A percentile compares a stretch with the other conserved stretches of the same genome.
Evolutionary conservation across 1,139 yeast species (phyloP).

Genomic region (Diutina mesorugosa): DNA sequence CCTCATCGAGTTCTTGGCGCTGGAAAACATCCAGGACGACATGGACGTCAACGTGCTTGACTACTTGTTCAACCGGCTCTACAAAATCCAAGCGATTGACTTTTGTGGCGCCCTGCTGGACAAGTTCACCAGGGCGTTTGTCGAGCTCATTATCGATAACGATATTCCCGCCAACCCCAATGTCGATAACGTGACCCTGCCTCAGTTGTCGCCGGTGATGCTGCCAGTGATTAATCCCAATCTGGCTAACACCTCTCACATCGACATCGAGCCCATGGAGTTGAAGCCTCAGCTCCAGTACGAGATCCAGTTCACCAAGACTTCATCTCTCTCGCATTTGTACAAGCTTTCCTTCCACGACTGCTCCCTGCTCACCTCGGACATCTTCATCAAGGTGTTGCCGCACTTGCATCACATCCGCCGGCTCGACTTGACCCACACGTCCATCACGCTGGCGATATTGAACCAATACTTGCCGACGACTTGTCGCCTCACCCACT

Average conservation of each 20-base stretch:
- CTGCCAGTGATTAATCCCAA: background rate
- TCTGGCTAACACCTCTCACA: constrained; percentile 4
- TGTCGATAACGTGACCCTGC: constrained; percentile 5
- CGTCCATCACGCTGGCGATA: constrained; percentile 52
- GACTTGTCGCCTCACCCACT: constrained; percentile 53
- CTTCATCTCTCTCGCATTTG: constrained; percentile 12
- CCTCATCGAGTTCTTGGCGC: constrained; percentile 64
- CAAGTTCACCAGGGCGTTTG: constrained; percentile 52
- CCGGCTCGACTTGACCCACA: constrained; percentile 72
- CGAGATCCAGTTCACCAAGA: background rate
- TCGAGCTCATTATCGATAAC: constrained; percentile 15
- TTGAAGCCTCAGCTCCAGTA: background rate
- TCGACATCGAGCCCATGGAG: background rate
- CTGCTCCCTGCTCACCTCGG: constrained; percentile 63
- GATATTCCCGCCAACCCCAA: constrained; percentile 4
- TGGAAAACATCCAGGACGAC: constrained; percentile 81
- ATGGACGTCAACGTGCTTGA: constrained; percentile 50
- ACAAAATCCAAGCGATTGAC: constrained; percentile 57
- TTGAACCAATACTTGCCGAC: constrained; percentile 35
- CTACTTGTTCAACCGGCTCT: constrained; percentile 45
- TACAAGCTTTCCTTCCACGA: constrained; percentile 71
- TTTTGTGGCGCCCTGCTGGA: constrained; percentile 80
- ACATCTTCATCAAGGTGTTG: constrained; percentile 42
- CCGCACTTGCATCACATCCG: constrained; percentile 46
- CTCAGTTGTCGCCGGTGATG: constrained; percentile 2